These are phyloP conservation scores for Chloromonas sp. DNA, from an alignment of 163 green algal species.

Conservation along the genomic window DNA sequence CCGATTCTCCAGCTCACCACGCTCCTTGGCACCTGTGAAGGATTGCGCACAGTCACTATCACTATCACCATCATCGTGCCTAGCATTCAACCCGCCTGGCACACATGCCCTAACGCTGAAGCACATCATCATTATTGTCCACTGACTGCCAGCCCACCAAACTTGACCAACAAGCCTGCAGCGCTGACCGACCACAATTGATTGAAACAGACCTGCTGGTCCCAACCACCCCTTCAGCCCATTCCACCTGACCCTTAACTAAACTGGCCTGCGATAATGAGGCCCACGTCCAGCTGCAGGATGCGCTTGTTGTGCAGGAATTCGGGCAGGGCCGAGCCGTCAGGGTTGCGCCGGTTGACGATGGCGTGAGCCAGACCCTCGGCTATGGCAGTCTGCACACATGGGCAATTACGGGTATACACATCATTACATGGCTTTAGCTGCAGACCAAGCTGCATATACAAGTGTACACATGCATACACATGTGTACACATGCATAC, in stretches of 20 bases:
- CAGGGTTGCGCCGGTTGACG: constrained; percentile 33
- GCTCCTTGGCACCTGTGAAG: constrained; percentile 81
- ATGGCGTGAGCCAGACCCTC: constrained; percentile 81
- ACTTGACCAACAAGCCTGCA: background rate
- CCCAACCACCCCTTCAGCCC: too few species aligned
- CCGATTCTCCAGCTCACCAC: constrained; percentile 87
- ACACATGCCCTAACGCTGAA: too few species aligned
- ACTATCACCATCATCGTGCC: too few species aligned
- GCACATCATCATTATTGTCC: background rate
- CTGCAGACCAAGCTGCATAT: too few species aligned
- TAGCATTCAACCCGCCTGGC: too few species aligned
- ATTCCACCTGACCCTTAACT: too few species aligned
- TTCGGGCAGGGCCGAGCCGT: constrained; percentile 59
- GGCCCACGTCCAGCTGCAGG: constrained; percentile 81
- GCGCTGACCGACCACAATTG: too few species aligned
- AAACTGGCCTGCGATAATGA: constrained; percentile 35
- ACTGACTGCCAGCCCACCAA: background rate
- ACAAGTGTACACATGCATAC: too few species aligned
- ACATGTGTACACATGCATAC: too few species aligned
- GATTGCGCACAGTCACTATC: too few species aligned
- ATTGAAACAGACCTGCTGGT: too few species aligned
- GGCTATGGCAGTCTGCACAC: constrained; percentile 86
- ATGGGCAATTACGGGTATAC: background rate
- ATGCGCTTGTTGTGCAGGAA: constrained; percentile 76
- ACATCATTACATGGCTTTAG: too few species aligned